Evolutionary conservation across 148 eudicot genomes (phyloP).

Genomic region (Vaccinium corymbosum): DNA sequence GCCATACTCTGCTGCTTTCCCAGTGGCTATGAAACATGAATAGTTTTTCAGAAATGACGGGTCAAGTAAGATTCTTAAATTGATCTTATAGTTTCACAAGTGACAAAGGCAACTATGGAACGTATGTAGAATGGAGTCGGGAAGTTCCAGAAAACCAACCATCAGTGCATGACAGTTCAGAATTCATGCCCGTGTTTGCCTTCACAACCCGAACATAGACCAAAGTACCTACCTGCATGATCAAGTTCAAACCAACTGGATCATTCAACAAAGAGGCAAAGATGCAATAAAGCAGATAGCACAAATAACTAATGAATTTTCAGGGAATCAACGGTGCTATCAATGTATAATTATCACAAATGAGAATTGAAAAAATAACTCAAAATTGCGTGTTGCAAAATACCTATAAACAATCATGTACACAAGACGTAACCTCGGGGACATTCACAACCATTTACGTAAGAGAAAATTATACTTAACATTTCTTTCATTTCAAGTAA

Average conservation of each 20-base stretch:
- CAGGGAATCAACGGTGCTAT: not conserved
- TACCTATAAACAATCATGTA: not conserved
- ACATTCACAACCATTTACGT: conserved; percentile 1
- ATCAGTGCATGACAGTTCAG: conserved; percentile 92
- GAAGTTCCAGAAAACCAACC: conserved; percentile 43
- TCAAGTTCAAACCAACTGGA: conserved; percentile 14
- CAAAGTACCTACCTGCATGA: conserved; percentile 75
- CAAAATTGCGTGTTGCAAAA: not conserved
- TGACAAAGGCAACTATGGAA: not conserved
- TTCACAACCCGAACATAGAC: conserved; percentile 83
- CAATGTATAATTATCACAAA: not conserved
- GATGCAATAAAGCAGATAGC: not conserved
- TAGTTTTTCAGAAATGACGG: conserved; percentile 15
- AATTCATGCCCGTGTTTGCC: conserved; percentile 89
- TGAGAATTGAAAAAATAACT: not conserved
- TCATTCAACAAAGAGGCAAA: not conserved
- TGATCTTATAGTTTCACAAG: not conserved
- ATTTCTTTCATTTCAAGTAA: not conserved
- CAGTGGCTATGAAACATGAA: conserved; percentile 43
- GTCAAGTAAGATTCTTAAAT: conserved; percentile 10
- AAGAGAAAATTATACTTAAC: not conserved
- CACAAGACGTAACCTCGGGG: not conserved
- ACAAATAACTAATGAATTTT: not conserved
- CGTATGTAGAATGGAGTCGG: not conserved
- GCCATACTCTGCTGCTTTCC: conserved; percentile 90